phyloP scores from a whole-genome alignment of 257 asterid species.

The Echium plantagineum region DNA sequence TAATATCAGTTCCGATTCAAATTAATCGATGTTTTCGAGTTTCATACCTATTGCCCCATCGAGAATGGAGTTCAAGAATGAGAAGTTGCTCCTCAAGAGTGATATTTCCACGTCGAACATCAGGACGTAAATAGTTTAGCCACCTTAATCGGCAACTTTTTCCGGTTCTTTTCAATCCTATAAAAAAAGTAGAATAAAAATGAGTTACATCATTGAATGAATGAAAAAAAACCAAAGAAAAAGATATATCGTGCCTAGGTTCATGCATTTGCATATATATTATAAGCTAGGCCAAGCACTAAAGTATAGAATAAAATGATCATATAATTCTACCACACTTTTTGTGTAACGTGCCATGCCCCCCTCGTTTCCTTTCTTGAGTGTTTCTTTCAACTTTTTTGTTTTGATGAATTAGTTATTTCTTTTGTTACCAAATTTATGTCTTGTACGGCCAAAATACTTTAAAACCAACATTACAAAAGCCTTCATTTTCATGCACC shows the following conservation, averaged over 20 bases:
- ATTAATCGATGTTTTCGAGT: no score
- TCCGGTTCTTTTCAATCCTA: slow-evolving; percentile 71
- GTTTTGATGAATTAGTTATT: not conserved
- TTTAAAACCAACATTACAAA: not conserved
- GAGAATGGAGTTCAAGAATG: slow-evolving; percentile 85
- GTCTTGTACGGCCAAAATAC: slow-evolving; percentile 19
- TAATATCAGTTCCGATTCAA: no score
- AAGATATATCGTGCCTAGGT: slow-evolving; percentile 22
- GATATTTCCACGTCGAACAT: slow-evolving; percentile 85
- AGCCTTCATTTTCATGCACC: not conserved
- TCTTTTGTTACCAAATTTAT: slow-evolving; percentile 10
- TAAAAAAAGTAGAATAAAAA: not conserved
- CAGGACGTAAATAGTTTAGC: slow-evolving; percentile 74
- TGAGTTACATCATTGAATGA: not conserved
- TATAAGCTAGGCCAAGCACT: slow-evolving; percentile 5
- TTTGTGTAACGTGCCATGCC: slow-evolving; percentile 1
- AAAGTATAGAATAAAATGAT: slow-evolving; percentile 4
- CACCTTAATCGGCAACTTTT: slow-evolving; percentile 80
- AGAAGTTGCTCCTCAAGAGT: slow-evolving; percentile 79
- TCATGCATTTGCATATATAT: slow-evolving; percentile 15
- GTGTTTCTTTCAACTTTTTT: slow-evolving; percentile 2
- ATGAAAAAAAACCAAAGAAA: not conserved
- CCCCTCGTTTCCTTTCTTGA: not conserved
- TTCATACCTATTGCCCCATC: slow-evolving; percentile 77
- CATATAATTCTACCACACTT: slow-evolving; percentile 1